Evolutionary conservation across 768 basidiomycete species (phyloP), one percentile per base, ranked within the genome.

Genomic region (Boletus rufocinnamomeus): DNA sequence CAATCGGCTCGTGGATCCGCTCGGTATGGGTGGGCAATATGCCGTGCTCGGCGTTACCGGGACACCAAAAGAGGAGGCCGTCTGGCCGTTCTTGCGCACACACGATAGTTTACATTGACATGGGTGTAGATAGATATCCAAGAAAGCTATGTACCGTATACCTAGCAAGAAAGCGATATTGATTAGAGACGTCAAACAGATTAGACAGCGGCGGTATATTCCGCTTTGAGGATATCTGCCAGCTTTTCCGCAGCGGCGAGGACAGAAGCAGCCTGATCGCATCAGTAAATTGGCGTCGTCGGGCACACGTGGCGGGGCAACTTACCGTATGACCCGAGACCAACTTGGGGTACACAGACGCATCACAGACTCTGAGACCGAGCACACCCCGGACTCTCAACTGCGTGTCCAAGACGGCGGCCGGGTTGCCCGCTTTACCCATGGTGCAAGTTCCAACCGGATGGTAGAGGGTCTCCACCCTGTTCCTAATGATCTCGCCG

Each of bases 21-120:
- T 76, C 13, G 86, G 93, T 21, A 98, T 98, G 96, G 96, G 97
- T 0, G 78, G 72, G 40, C 84, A 96, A 76, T 98, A 98, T 68
- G 81, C 87, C 72, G 81, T 98, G 19, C 74, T 98, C 71, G 94
- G 86, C 2, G 61, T 88, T 3, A 68, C 61, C 2, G 57, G 57
- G 2, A 50, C 47, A n/a, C 59, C 52, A 11, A 64, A 59, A 32
- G 56, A 53, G 1, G 57, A 60, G 41, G 46, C 53, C 0, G 65
- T 66, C 38, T 76, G 74, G 75, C 76, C 75, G 14, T 75, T 76
- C 52, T 63, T 72, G 51, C 56, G 35, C 28, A 27, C 21, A 47
- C 47, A 38, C 32, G 2, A 48, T 4, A 7, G 17, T 41, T 37
- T 0, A 25, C 45, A 28, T 30, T 56, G 23, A 47, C 7, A 44